phyloP scores from a whole-genome alignment of 345 rosid genomes.

The Eucalyptus erythrocorys region DNA sequence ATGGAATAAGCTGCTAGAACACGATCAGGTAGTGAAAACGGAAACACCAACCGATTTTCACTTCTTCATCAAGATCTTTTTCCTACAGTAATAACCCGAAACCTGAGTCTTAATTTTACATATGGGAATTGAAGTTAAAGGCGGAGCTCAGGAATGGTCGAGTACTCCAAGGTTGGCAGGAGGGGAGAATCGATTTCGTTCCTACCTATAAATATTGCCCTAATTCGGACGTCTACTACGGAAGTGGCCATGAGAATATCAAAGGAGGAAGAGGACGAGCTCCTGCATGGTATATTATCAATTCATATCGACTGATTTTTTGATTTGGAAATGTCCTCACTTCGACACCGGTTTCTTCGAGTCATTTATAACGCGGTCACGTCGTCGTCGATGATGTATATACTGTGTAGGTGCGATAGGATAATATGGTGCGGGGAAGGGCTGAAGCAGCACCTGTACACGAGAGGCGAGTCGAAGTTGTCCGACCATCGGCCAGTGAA shows the following conservation, averaged over 20 bases:
- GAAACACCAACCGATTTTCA: not conserved
- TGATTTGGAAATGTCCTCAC: not conserved
- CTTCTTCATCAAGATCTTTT: not conserved
- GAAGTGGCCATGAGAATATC: not conserved
- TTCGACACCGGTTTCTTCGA: not conserved
- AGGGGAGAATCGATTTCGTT: not conserved
- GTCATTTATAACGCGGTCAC: not conserved
- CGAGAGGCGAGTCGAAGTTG: not conserved
- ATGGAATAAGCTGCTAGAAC: not conserved
- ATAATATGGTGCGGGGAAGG: not conserved
- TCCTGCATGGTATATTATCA: not conserved
- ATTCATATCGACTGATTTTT: not conserved
- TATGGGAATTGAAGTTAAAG: not conserved
- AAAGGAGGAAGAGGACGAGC: not conserved
- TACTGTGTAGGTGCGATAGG: not conserved
- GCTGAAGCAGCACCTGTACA: not conserved
- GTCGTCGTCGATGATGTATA: not conserved
- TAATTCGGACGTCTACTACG: not conserved
- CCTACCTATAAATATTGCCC: not conserved
- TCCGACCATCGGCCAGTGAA: not conserved
- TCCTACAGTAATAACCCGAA: too few relatives aligned
- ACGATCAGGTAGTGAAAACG: not conserved
- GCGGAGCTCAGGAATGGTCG: not conserved
- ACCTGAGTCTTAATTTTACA: not conserved
- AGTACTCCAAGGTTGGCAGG: not conserved